Evolutionary conservation across 2,329 filamentous ascomycete species (phyloP), one percentile per base, ranked within the genome.

Genomic region (Elsinoe perseae): DNA sequence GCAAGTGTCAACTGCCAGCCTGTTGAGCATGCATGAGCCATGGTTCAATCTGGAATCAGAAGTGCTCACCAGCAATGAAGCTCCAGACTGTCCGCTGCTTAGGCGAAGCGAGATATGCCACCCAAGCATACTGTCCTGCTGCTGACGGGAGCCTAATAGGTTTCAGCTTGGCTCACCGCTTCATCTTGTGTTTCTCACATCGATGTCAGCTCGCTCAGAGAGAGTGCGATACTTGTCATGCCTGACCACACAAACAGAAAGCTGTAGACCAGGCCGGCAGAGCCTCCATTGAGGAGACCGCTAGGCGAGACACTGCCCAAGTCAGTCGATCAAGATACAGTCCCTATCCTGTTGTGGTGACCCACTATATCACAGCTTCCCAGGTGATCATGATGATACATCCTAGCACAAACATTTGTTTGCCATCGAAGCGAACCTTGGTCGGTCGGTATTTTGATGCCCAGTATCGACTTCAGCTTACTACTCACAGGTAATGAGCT

Each of bases 1-100:
- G 70, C 72, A 34, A 72, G 69, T 21, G 69, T 69, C 50, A 67
- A 69, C 28, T 74, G 69, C 73, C 73, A 75, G 14, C 72, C 71
- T 14, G 73, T 71, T 25, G 71, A 69, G 61, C 62, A 63, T 32
- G 58, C 63, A 25, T 67, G 43, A 7, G 61, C 36, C n/a, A n/a
- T n/a, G n/a, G n/a, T n/a, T n/a, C n/a, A n/a, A n/a, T n/a, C n/a
- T n/a, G 14, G n/a, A n/a, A 40, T 7, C 36, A 40, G 28, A 12
- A 30, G n/a, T 30, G 28, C 28, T 30, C n/a, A 40, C 67, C 64
- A 67, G 58, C 65, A 34, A 56, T 43, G 56, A 76, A 78, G 53
- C 74, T 76, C 0, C 77, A 64, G 30, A 71, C 69, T 30, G 70
- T 73, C 55, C 75, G 72, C 23, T 59, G 67, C 5, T 61, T 63